Evolutionary conservation across 768 basidiomycete species (phyloP).

Genomic region (Lactifluus echinatus): DNA sequence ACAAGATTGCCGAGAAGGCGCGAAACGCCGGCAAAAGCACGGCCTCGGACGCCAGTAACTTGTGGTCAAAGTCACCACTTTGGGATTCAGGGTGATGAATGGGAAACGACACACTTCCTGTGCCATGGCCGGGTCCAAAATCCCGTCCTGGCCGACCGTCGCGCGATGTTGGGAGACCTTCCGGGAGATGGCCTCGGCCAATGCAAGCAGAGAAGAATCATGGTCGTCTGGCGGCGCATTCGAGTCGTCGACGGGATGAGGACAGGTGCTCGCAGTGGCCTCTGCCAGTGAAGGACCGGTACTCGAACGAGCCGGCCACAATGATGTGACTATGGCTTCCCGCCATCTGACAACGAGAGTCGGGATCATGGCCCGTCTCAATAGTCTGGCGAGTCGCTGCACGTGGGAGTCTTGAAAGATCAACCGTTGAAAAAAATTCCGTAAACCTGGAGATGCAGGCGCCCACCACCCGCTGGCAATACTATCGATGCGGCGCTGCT

Average conservation of each 20-base stretch:
- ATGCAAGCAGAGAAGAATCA: background rate
- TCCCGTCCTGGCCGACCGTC: background rate
- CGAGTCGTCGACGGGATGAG: background rate
- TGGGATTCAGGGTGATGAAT: background rate
- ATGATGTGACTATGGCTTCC: background rate
- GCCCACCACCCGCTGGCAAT: background rate
- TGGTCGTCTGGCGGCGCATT: background rate
- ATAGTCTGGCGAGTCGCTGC: background rate
- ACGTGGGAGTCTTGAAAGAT: constrained; percentile 3
- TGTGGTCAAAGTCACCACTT: background rate
- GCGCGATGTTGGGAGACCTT: background rate
- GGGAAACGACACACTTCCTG: constrained; percentile 4
- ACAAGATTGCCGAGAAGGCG: background rate
- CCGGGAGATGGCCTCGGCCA: constrained; percentile 2
- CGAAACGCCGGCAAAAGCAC: constrained; percentile 7
- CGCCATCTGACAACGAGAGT: background rate
- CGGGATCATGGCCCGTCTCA: background rate
- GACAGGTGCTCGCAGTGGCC: background rate
- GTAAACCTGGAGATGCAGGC: background rate
- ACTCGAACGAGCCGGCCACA: background rate
- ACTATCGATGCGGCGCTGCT: too few species aligned
- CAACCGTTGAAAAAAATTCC: background rate
- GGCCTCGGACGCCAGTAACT: constrained; percentile 1
- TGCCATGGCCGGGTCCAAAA: background rate
- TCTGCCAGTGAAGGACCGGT: background rate